phyloP scores from a whole-genome alignment of 441 rosid genomes.

The Metrosideros polymorpha region DNA sequence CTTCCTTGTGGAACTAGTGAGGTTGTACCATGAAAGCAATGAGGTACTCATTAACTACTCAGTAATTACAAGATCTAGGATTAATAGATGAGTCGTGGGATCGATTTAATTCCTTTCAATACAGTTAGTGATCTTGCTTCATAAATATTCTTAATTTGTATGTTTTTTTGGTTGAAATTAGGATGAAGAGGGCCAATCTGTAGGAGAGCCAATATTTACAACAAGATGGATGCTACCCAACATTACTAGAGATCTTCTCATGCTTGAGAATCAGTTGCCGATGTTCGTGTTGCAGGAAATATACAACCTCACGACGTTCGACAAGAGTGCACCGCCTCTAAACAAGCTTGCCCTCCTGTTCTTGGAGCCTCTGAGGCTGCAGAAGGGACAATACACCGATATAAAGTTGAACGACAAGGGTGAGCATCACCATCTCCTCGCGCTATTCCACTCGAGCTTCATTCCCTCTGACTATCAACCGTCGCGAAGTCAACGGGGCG shows the following conservation, averaged over 20 bases:
- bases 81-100: neutral
- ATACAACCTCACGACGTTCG: neutral
- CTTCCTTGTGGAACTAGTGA: neutral
- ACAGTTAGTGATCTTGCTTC: neutral
- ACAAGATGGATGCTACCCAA: constrained; percentile 3
- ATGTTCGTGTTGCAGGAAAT: neutral
- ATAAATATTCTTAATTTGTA: neutral
- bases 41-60: neutral
- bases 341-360: neutral
- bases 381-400: neutral
- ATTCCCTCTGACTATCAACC: neutral
- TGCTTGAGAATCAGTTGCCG: neutral
- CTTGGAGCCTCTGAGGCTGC: neutral
- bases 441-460: neutral
- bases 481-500: neutral
- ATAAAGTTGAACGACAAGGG: neutral
- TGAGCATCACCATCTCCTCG: neutral
- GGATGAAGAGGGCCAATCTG: neutral
- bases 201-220: neutral
- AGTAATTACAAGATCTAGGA: neutral
- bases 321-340: neutral
- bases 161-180: neutral
- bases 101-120: neutral
- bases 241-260: constrained; percentile 1
- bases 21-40: neutral